phyloP scores from a whole-genome alignment of 441 rosid species.

The Euphorbia schlechtendalii region DNA sequence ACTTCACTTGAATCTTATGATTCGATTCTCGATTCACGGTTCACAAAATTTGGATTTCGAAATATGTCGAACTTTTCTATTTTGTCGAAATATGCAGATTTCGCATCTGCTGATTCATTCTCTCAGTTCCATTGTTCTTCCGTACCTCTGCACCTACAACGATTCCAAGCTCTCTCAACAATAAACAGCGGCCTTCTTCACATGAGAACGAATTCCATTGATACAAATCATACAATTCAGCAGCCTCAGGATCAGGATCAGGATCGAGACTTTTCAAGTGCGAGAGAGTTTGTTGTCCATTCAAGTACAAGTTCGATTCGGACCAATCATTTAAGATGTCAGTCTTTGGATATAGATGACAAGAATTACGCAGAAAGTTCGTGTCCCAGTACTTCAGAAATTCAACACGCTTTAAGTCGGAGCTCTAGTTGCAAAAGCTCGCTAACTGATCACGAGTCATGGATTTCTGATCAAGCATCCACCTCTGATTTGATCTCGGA shows the following conservation, averaged over 20 bases:
- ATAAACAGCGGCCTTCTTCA: conserved; percentile 29
- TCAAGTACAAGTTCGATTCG: conserved; percentile 30
- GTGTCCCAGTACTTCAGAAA: conserved; percentile 30
- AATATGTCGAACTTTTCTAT: no score
- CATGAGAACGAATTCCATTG: conserved; percentile 32
- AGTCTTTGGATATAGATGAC: conserved; percentile 39
- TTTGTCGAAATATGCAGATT: conserved; percentile 40
- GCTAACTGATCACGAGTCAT: conserved; percentile 38
- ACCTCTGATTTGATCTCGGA: conserved; percentile 43
- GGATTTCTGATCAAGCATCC: conserved; percentile 48
- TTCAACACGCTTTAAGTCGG: conserved; percentile 30
- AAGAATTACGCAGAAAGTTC: conserved; percentile 31
- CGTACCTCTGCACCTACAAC: conserved; percentile 30
- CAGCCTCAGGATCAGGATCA: conserved; percentile 39
- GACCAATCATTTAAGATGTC: conserved; percentile 27
- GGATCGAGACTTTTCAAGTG: conserved; percentile 18
- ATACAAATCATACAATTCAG: conserved; percentile 24
- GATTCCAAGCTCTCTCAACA: conserved; percentile 44
- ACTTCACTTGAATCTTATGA: no score
- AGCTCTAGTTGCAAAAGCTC: conserved; percentile 43
- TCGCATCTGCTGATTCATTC: conserved; percentile 26
- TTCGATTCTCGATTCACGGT: no score
- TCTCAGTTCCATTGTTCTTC: conserved; percentile 31
- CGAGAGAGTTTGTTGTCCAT: conserved; percentile 27
- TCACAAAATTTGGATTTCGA: no score